Percentiles rank a stretch among this genome's conserved stretches.
phyloP scores from a whole-genome alignment of 83 land plant genomes.

The Diphasiastrum complanatum region DNA sequence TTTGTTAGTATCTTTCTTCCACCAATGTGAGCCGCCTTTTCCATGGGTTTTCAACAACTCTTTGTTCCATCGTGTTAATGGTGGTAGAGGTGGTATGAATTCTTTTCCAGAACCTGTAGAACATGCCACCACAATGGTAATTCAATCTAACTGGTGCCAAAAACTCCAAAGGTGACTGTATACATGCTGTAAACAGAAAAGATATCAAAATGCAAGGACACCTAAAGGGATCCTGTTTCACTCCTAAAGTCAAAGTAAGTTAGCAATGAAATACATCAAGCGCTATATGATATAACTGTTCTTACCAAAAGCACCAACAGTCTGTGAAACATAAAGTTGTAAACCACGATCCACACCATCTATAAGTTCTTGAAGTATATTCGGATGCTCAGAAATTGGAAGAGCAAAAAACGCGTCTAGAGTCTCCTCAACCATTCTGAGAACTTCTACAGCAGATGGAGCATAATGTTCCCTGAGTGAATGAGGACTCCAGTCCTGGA shows the following conservation, averaged over 20 bases:
- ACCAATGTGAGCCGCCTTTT: constrained; percentile 4
- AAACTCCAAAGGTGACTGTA: background rate
- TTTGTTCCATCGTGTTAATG: constrained; percentile 36
- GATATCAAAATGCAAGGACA: constrained; percentile 4
- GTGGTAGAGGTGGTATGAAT: constrained; percentile 45
- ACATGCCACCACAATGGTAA: background rate
- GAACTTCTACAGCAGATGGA: constrained; percentile 68
- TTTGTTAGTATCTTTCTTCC: constrained; percentile 2
- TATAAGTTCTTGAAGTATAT: constrained; percentile 57
- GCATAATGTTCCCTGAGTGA: constrained; percentile 63
- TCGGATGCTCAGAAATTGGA: constrained; percentile 67
- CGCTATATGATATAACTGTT: too few relatives aligned
- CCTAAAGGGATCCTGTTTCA: too few relatives aligned
- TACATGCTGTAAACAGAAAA: constrained; percentile 3
- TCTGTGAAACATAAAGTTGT: constrained; percentile 53
- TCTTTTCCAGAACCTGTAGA: constrained; percentile 47
- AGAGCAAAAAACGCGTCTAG: constrained; percentile 80
- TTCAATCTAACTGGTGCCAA: background rate
- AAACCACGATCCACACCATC: constrained; percentile 62
- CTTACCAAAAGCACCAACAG: constrained; percentile 81
- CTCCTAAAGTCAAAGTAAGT: background rate
- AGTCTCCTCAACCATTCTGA: constrained; percentile 74
- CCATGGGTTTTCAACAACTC: constrained; percentile 2
- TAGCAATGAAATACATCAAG: background rate
- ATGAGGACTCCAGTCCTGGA: constrained; percentile 67